Evolutionary conservation across 1,284 basidiomycete species (phyloP), one percentile per base, ranked within the genome.

Genomic region (Trametes versicolor): DNA sequence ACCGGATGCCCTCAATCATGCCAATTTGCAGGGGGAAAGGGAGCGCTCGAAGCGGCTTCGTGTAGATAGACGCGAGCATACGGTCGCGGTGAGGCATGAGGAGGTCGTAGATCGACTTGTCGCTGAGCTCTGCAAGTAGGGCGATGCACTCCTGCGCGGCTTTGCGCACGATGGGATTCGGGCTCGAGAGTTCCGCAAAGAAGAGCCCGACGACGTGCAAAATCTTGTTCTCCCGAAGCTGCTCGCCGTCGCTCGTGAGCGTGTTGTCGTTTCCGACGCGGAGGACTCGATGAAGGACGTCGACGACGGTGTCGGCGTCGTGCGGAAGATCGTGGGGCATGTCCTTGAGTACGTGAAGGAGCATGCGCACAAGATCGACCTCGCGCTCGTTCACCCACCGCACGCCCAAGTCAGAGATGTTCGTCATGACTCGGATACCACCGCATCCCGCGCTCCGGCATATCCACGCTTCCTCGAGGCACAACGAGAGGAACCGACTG

Each of bases 11-110:
- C 75, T 99, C 98, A 63, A 99, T 97, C 86, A 99, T 96, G 36
- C 97, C 98, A 63, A 99, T 98, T 78, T 99, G 98, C 77, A 97
- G 95, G 17, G 93, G 87, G 75, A 99, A 97, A 1, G 97, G 96
- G 21, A 99, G 85, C 0, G 98, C 98, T 61, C 98, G 87, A n/a
- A 99, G 85, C 21, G 98, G 98, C 76, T 99, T 99, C 29, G 93
- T 94, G 80, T 95, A 99, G 72, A 99, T 97, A 1, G 93, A 91
- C 21, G 88, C 87, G 55, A 99, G 83, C 75, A 99, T 89, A 17
- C 96, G 91, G 64, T 96, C 93, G 55, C 95, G 92, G 71, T 97
- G 95, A 1, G 94, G 93, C 71, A 89, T 80, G 53, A 99, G 83
- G 25, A 99, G 82, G 43, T 96, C 95, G 47, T 89, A 85, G 37